These are phyloP conservation scores for Xylaria multiplex DNA, from an alignment of 2,329 filamentous ascomycete species.

Conservation along the genomic window DNA sequence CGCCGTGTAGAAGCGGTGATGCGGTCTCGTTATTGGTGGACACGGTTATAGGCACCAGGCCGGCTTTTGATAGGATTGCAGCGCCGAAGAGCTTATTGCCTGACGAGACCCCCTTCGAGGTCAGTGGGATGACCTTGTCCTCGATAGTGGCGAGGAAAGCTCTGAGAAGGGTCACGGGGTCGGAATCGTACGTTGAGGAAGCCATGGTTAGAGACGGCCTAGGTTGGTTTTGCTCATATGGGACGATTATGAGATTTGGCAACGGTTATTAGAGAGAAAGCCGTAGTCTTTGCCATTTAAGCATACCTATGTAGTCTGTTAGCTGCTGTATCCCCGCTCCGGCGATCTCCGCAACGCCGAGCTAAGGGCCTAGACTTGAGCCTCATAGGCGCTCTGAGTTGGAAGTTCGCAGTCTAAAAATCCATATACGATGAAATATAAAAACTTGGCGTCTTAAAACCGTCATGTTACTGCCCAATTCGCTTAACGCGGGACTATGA, in stretches of 20 bases:
- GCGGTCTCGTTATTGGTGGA: conserved; percentile 66
- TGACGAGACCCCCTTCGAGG: conserved; percentile 58
- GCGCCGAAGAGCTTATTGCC: conserved; percentile 68
- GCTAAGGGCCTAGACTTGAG: background rate
- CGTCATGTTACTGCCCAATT: background rate
- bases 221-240: background rate
- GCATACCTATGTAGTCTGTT: background rate
- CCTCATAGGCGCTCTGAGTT: background rate
- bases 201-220: conserved; percentile 21
- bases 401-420: background rate
- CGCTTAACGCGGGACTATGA: background rate
- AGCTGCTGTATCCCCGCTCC: conserved; percentile 26
- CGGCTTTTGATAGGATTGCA: conserved; percentile 58
- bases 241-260: background rate
- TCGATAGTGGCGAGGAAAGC: conserved; percentile 57
- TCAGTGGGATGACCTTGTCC: conserved; percentile 61
- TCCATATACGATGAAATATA: background rate
- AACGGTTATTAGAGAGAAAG: background rate
- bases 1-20: conserved; percentile 67
- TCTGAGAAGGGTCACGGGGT: conserved; percentile 51
- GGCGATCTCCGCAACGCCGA: conserved; percentile 34
- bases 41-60: conserved; percentile 57
- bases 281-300: background rate
- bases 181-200: conserved; percentile 37
- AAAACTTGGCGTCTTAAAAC: background rate